These are phyloP conservation scores for Suillus clintonianus DNA, from an alignment of 768 basidiomycete genomes.

Conservation along the genomic window DNA sequence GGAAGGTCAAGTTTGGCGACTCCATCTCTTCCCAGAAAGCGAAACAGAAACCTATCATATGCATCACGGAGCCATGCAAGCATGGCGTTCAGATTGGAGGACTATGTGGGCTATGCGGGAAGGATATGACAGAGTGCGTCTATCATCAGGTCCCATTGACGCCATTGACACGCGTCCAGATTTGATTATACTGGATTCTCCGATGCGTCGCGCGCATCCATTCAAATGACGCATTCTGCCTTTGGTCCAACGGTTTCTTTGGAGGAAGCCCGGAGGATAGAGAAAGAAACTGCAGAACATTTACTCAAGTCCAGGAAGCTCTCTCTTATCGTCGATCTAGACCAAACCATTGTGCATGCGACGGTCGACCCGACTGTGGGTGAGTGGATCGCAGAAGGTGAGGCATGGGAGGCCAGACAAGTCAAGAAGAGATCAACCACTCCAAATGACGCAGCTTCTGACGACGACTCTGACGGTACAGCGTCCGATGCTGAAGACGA, in stretches of 20 bases:
- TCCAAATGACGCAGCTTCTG: conserved; percentile 30
- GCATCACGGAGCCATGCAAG: conserved; percentile 89
- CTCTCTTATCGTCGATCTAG: conserved; percentile 96
- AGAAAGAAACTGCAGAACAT: conserved; percentile 77
- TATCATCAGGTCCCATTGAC: conserved; percentile 8
- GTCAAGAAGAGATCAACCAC: conserved; percentile 40
- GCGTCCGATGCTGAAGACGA: conserved; percentile 48
- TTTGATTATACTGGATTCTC: conserved; percentile 88
- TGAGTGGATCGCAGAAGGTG: conserved; percentile 91
- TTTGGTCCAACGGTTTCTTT: conserved; percentile 89
- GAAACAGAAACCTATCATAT: conserved; percentile 59
- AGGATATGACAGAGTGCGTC: conserved; percentile 88
- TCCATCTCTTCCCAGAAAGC: conserved; percentile 60
- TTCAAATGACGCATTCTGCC: conserved; percentile 93
- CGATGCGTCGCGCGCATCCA: conserved; percentile 82
- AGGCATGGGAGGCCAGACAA: conserved; percentile 73
- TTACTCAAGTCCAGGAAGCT: conserved; percentile 78
- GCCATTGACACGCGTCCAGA: conserved; percentile 37
- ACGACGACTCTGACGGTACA: conserved; percentile 42
- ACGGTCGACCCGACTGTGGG: conserved; percentile 98
- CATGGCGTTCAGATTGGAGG: conserved; percentile 93
- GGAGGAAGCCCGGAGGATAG: conserved; percentile 89
- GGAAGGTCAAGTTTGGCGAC: conserved; percentile 71
- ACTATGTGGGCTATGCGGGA: conserved; percentile 91
- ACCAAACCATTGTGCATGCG: conserved; percentile 98